Evolutionary conservation across 2,329 filamentous ascomycete species (phyloP), one percentile per base, ranked within the genome.

Genomic region (Botrytis fragariae): DNA sequence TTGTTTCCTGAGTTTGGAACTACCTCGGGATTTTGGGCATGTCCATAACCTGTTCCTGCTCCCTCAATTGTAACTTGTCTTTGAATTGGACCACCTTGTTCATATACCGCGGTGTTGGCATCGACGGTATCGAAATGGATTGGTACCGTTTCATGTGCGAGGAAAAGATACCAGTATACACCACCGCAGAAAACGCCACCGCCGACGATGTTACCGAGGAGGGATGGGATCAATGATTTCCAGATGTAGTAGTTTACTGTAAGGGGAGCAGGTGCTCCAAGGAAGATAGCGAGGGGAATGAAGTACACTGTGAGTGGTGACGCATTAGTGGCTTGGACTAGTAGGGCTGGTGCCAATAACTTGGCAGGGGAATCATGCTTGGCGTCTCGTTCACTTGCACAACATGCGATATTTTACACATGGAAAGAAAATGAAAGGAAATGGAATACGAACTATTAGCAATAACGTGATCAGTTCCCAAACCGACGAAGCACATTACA

Each of bases 401-500:
- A 16, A 64, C 29, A 45, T 64, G 42, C 37, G 32, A 54, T 20
- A 54, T 6, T 22, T 22, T 16, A 51, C 5, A 18, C 18, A 18
- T 22, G 8, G 1, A 32, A 16, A 18, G 29, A 2, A 51, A 32
- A 71, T 39, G 32, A 1, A 54, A 62, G 69, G 32, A 51, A 42
- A 39, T 0, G 35, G 57, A 39, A 64, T 64, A 72, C 71, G 10
- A 57, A 72, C 71, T 88, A 74, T 88, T 89, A 37, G 87, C 87
- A 25, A 89, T 83, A 61, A 88, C 86, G 80, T 89, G 87, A 73
- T 89, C 87, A 3, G 88, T 83, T 0, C 84, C 85, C 0, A 87
- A 81, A 1, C 83, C 83, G 0, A 88, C 86, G 75, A 89, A 89
- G 1, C 85, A 85, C 72, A 87, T 87, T 4, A 85, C 86, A 0